A percentile compares a stretch with the other conserved stretches of the same genome.
phyloP scores from a whole-genome alignment of 2,329 filamentous ascomycete genomes.

The Fusarium ambrosium region DNA sequence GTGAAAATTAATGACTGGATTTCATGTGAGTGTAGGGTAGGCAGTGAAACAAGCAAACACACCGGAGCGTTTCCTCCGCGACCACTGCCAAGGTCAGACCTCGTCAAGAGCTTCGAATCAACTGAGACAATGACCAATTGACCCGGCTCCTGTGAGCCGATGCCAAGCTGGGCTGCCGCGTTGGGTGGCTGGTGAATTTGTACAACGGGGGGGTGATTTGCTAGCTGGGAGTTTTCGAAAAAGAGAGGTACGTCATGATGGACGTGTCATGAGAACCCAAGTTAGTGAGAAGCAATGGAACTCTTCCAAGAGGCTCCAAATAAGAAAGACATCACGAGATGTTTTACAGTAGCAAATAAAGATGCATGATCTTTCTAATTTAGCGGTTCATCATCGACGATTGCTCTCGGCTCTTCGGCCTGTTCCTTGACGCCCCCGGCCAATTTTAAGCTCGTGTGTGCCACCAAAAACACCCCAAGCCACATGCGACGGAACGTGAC shows the following conservation, averaged over 20 bases:
- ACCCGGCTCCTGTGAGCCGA: not conserved
- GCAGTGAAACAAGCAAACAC: not conserved
- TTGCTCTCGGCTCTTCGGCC: conserved; percentile 1
- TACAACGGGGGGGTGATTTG: not conserved
- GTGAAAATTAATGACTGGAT: not conserved
- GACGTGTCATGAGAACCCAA: not conserved
- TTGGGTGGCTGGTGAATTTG: not conserved
- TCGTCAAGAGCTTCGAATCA: not conserved
- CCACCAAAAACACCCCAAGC: conserved; percentile 28
- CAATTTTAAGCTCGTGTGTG: conserved; percentile 11
- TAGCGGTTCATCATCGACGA: conserved; percentile 37
- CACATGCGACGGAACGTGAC: conserved; percentile 32
- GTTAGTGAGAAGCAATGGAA: not conserved
- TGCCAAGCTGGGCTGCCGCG: not conserved
- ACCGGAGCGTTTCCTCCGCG: not conserved
- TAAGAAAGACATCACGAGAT: not conserved
- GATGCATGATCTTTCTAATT: conserved; percentile 4
- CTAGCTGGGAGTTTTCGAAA: not conserved
- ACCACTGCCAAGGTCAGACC: not conserved
- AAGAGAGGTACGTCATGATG: not conserved
- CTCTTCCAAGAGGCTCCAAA: not conserved
- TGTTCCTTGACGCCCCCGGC: conserved; percentile 25
- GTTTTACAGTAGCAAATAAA: conserved; percentile 15
- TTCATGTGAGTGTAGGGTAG: not conserved
- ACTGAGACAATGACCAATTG: conserved; percentile 3